Percentiles rank a stretch among this genome's conserved stretches.
phyloP scores from a whole-genome alignment of 495 filamentous ascomycete species.

The Haplographium delicatum region DNA sequence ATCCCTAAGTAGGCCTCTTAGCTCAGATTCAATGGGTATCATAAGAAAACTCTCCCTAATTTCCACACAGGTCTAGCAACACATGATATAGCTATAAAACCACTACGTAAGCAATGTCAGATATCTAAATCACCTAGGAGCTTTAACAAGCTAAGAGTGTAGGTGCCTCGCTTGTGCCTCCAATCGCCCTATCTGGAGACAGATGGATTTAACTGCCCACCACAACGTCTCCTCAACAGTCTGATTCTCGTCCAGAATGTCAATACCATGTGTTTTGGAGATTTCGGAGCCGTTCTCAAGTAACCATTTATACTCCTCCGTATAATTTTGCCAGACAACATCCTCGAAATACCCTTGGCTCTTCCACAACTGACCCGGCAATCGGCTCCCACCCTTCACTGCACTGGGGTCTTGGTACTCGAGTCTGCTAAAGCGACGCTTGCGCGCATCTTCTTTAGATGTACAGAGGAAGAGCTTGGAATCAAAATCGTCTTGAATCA shows the following conservation, averaged over 20 bases:
- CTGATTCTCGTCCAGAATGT: conserved; percentile 3
- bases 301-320: conserved; percentile 8
- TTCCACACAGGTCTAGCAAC: no score
- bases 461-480: neutral
- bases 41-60: no score
- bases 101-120: no score
- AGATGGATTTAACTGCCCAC: neutral
- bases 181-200: neutral
- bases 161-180: neutral
- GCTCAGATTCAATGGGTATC: no score
- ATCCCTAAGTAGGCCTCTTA: no score
- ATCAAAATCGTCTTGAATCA: neutral
- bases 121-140: no score
- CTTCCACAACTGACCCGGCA: conserved; percentile 14
- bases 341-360: conserved; percentile 18
- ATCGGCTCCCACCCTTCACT: conserved; percentile 2
- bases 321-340: conserved; percentile 15
- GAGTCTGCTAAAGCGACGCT: neutral
- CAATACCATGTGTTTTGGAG: neutral
- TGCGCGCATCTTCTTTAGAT: neutral
- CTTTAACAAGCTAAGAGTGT: no score
- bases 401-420: conserved; percentile 5
- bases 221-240: conserved; percentile 3
- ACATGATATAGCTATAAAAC: no score
- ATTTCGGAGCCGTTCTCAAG: neutral